Conservation (phyloP, 163 green algal species). For the Botryococcus braunii region DNA sequence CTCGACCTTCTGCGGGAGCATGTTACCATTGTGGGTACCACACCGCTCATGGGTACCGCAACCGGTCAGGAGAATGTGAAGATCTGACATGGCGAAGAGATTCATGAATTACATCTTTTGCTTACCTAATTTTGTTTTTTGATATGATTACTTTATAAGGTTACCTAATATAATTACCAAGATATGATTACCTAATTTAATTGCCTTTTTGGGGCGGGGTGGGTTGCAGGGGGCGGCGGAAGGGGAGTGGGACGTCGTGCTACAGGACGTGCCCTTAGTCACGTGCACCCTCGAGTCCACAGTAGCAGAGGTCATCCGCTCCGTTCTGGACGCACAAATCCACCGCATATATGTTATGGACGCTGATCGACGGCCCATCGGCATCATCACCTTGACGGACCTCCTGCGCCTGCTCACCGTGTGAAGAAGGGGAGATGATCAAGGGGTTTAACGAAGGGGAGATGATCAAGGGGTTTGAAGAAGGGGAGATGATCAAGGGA, state of each 20-base stretch:
- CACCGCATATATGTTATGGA: not conserved
- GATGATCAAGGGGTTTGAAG: too few relatives aligned
- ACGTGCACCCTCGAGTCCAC: not conserved
- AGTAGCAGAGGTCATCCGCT: not conserved
- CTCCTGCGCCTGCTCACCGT: not conserved
- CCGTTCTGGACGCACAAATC: not conserved
- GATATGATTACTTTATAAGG: not conserved
- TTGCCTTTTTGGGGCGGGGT: not conserved
- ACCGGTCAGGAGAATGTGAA: too few relatives aligned
- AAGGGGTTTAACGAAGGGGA: too few relatives aligned
- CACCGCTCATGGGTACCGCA: too few relatives aligned
- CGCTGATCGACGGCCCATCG: not conserved
- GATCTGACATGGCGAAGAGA: too few relatives aligned
- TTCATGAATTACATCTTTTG: too few relatives aligned
- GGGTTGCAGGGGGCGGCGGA: not conserved
- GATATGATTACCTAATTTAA: not conserved
- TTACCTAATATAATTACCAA: not conserved
- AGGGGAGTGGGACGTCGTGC: not conserved
- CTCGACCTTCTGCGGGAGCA: too few relatives aligned
- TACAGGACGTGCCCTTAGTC: not conserved
- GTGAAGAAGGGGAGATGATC: not conserved
- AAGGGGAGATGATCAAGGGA: not conserved
- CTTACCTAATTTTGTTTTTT: too few relatives aligned
- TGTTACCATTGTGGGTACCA: too few relatives aligned
- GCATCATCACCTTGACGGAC: not conserved